phyloP scores from a whole-genome alignment of 2,329 filamentous ascomycete species.

The Colletotrichum sp. region DNA sequence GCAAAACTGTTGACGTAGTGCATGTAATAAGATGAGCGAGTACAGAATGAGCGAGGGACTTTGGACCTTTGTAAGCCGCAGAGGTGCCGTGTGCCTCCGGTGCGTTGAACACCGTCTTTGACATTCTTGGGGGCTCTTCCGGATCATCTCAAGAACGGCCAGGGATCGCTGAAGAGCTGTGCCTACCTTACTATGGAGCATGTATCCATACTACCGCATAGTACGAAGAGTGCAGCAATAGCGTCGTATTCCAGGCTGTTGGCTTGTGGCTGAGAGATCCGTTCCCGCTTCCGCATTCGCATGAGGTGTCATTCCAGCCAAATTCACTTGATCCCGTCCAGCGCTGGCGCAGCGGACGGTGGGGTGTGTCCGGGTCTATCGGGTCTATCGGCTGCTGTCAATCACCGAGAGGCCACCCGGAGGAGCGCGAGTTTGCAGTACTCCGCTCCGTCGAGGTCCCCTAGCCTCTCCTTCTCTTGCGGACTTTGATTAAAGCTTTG shows the following conservation, averaged over 20 bases:
- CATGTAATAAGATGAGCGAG: neutral
- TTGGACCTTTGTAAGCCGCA: neutral
- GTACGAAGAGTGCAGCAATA: conserved; percentile 15
- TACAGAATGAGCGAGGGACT: neutral
- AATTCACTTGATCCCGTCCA: neutral
- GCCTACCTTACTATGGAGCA: neutral
- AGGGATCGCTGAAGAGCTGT: neutral
- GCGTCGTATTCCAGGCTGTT: conserved; percentile 1
- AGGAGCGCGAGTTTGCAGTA: neutral
- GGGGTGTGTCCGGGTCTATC: conserved; percentile 8
- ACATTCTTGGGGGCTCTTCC: neutral
- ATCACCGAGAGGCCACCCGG: neutral
- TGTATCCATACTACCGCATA: neutral
- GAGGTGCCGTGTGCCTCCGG: neutral
- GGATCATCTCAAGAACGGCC: neutral
- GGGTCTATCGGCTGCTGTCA: conserved; percentile 9
- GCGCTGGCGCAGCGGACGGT: neutral
- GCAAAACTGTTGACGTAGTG: neutral
- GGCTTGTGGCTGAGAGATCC: conserved; percentile 9
- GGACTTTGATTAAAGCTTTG: neutral
- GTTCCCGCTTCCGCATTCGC: conserved; percentile 17
- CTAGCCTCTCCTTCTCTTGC: neutral
- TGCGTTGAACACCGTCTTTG: neutral
- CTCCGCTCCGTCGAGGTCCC: neutral
- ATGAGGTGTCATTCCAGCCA: neutral